phyloP scores from a whole-genome alignment of 2,329 filamentous ascomycete species.

The Niveomyces coronatus region DNA sequence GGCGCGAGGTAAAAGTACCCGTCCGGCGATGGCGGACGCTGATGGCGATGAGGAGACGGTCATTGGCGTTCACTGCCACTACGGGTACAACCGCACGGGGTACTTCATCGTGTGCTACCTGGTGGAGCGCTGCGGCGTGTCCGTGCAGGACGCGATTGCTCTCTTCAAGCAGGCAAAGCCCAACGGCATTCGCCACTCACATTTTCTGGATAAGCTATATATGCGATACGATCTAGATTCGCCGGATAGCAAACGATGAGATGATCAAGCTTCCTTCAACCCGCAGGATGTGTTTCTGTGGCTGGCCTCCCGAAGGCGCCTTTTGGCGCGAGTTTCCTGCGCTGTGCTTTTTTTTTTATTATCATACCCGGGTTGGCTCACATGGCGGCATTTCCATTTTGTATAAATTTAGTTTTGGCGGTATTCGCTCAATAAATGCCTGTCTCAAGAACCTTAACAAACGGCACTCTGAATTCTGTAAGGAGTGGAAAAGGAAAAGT shows the following conservation, averaged over 20 bases:
- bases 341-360: not conserved
- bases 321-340: not conserved
- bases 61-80: slow-evolving; percentile 87
- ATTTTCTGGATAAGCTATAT: slow-evolving; percentile 78
- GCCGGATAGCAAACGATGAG: not conserved
- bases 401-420: too few relatives aligned
- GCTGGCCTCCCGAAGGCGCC: not conserved
- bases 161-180: slow-evolving; percentile 63
- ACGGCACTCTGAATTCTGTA: too few relatives aligned
- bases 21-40: too few relatives aligned
- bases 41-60: slow-evolving; percentile 31
- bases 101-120: slow-evolving; percentile 86
- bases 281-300: not conserved
- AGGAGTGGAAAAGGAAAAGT: too few relatives aligned
- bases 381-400: too few relatives aligned
- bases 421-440: too few relatives aligned
- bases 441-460: too few relatives aligned
- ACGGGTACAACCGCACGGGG: slow-evolving; percentile 89
- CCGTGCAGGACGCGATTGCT: slow-evolving; percentile 66
- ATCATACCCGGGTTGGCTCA: too few relatives aligned
- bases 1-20: too few relatives aligned
- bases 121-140: slow-evolving; percentile 66
- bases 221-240: slow-evolving; percentile 52
- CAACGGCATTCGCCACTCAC: slow-evolving; percentile 78
- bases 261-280: not conserved